Percentiles rank a stretch among this genome's conserved stretches.
These are phyloP conservation scores for Polytrichum commune DNA, from an alignment of 225 moss, liverwort and hornwort species.

Conservation along the genomic window DNA sequence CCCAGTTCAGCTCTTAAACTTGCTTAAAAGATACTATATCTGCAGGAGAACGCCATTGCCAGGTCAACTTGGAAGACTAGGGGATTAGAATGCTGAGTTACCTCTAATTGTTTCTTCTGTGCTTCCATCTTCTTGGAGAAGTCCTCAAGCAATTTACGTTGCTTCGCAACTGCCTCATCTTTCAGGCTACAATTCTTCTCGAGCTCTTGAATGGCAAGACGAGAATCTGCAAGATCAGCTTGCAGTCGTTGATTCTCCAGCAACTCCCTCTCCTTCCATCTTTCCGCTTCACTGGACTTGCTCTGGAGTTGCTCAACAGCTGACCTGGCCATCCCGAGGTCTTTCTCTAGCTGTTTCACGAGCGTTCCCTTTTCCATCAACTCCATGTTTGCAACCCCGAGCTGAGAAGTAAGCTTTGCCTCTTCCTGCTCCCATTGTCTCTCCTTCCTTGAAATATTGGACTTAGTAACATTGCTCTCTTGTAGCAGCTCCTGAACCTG, in stretches of 20 bases:
- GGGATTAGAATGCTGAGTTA: neutral
- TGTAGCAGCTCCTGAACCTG: constrained; percentile 18
- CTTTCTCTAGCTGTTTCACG: constrained; percentile 15
- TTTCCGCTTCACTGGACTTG: constrained; percentile 12
- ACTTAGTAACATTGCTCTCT: constrained; percentile 4
- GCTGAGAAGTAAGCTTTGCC: constrained; percentile 9
- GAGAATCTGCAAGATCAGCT: constrained; percentile 17
- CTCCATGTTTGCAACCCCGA: constrained; percentile 10
- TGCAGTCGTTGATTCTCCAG: constrained; percentile 9
- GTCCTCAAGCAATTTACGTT: constrained; percentile 6
- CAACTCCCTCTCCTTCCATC: constrained; percentile 12
- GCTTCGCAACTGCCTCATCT: constrained; percentile 13
- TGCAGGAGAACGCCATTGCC: no score
- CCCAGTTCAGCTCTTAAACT: no score
- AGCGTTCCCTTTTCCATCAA: constrained; percentile 5
- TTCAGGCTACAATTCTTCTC: constrained; percentile 8
- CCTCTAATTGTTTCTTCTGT: constrained; percentile 17
- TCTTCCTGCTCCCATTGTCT: constrained; percentile 19
- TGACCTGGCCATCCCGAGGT: constrained; percentile 7
- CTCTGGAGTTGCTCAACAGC: constrained; percentile 15
- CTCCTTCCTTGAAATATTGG: constrained; percentile 1
- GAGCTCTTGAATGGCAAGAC: constrained; percentile 10
- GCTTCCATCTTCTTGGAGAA: constrained; percentile 11
- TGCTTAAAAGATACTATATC: no score
- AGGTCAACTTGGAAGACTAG: no score